Conservation (phyloP, 495 filamentous ascomycete species). For the Penicillium alfredii region DNA sequence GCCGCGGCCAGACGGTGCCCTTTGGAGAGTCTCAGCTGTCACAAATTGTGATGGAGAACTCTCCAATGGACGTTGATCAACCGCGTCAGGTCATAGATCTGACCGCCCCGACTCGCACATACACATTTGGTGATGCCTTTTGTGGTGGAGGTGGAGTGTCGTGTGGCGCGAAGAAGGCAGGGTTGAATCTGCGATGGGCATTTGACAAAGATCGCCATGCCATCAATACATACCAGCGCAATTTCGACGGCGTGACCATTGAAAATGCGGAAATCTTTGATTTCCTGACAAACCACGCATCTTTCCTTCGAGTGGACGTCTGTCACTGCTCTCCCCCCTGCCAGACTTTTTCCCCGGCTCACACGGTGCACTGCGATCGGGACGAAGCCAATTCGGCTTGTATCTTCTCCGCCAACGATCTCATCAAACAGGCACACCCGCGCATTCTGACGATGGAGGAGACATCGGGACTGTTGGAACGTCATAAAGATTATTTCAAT, state of each 20-base stretch:
- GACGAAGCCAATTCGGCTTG: conserved; percentile 72
- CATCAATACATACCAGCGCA: conserved; percentile 49
- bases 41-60: not conserved
- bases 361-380: conserved; percentile 56
- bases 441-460: conserved; percentile 80
- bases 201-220: conserved; percentile 58
- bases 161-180: conserved; percentile 58
- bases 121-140: conserved; percentile 66
- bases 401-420: conserved; percentile 54
- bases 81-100: conserved; percentile 12
- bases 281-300: conserved; percentile 24
- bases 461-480: conserved; percentile 58
- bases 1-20: conserved; percentile 13
- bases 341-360: conserved; percentile 72
- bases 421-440: conserved; percentile 57
- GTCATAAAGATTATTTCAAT: conserved; percentile 48
- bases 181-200: conserved; percentile 52
- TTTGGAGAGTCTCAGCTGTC: conserved; percentile 19
- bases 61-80: conserved; percentile 12
- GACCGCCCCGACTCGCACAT: conserved; percentile 26
- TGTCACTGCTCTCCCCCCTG: conserved; percentile 82
- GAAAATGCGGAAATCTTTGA: conserved; percentile 18
- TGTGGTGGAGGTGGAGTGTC: conserved; percentile 75
- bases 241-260: conserved; percentile 53
- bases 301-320: conserved; percentile 53